Conservation (phyloP, 495 filamentous ascomycete species). For the Aspergillus indologenus region DNA sequence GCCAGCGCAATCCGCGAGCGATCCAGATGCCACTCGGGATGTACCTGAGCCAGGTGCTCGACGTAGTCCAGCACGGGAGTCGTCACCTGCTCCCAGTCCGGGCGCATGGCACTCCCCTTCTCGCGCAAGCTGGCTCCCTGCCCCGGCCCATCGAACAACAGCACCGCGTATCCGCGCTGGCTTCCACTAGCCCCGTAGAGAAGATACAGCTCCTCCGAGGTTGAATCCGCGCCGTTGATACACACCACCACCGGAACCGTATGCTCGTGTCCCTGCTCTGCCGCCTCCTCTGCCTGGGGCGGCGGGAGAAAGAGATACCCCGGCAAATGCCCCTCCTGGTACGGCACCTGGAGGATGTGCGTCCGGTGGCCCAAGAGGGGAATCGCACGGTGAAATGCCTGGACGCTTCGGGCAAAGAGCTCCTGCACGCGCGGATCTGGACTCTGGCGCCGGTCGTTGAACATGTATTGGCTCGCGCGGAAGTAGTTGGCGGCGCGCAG, state of each 20-base stretch:
- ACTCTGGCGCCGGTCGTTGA: slow-evolving; percentile 13
- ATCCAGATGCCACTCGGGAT: slow-evolving; percentile 41
- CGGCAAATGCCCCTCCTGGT: slow-evolving; percentile 30
- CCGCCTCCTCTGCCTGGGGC: slow-evolving; percentile 24
- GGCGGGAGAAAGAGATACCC: slow-evolving; percentile 43
- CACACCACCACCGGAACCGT: slow-evolving; percentile 38
- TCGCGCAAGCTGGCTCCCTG: slow-evolving; percentile 41
- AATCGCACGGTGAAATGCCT: slow-evolving; percentile 21
- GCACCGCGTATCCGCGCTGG: slow-evolving; percentile 42
- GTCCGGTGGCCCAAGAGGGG: slow-evolving; percentile 20
- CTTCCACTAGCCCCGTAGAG: slow-evolving; percentile 19
- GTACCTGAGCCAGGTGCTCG: background rate
- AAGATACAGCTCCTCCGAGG: slow-evolving; percentile 48
- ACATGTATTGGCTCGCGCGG: slow-evolving; percentile 36
- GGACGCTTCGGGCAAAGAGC: slow-evolving; percentile 15
- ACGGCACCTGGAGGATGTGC: slow-evolving; percentile 37
- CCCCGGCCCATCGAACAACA: slow-evolving; percentile 50
- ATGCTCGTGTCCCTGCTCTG: background rate
- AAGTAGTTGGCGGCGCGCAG: slow-evolving; percentile 43
- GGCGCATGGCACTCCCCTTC: slow-evolving; percentile 29
- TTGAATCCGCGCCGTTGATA: slow-evolving; percentile 40
- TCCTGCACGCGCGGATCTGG: slow-evolving; percentile 20
- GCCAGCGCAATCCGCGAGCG: slow-evolving; percentile 34
- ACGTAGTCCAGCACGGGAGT: slow-evolving; percentile 34
- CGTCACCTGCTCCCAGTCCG: slow-evolving; percentile 33